Evolutionary conservation across 2,329 filamentous ascomycete species (phyloP).

Genomic region (Cytospora piceicola): DNA sequence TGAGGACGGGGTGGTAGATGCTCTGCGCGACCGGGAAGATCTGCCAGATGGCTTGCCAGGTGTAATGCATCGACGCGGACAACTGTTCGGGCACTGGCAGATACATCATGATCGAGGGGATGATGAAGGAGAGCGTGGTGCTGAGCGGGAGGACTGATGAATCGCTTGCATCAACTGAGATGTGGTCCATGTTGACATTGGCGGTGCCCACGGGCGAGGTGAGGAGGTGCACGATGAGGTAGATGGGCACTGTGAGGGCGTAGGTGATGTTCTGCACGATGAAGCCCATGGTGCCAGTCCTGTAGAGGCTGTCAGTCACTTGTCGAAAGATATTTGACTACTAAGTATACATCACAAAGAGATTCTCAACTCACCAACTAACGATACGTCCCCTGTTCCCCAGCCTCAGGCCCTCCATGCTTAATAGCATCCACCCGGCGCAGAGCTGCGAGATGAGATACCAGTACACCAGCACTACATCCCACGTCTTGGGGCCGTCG

Average conservation of each 20-base stretch:
- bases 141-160: slow-evolving; percentile 42
- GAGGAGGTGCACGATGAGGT: slow-evolving; percentile 32
- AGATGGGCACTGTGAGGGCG: slow-evolving; percentile 32
- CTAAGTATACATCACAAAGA: neutral
- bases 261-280: slow-evolving; percentile 32
- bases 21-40: slow-evolving; percentile 52
- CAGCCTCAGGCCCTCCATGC: slow-evolving; percentile 31
- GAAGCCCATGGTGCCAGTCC: slow-evolving; percentile 32
- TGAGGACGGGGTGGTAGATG: slow-evolving; percentile 42
- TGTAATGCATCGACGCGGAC: slow-evolving; percentile 48
- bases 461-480: slow-evolving; percentile 25
- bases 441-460: slow-evolving; percentile 31
- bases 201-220: slow-evolving; percentile 27
- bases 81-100: slow-evolving; percentile 46
- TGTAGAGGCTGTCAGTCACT: slow-evolving; percentile 5
- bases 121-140: slow-evolving; percentile 47
- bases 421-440: slow-evolving; percentile 30
- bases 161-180: slow-evolving; percentile 14
- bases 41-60: slow-evolving; percentile 54
- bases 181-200: neutral
- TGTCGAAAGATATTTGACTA: neutral
- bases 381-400: slow-evolving; percentile 30
- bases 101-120: slow-evolving; percentile 49
- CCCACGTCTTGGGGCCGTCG: slow-evolving; percentile 29
- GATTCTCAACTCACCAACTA: slow-evolving; percentile 31